Base-by-base conservation (phyloP, 805 yeast species). In the Lipomyces lipofer region DNA sequence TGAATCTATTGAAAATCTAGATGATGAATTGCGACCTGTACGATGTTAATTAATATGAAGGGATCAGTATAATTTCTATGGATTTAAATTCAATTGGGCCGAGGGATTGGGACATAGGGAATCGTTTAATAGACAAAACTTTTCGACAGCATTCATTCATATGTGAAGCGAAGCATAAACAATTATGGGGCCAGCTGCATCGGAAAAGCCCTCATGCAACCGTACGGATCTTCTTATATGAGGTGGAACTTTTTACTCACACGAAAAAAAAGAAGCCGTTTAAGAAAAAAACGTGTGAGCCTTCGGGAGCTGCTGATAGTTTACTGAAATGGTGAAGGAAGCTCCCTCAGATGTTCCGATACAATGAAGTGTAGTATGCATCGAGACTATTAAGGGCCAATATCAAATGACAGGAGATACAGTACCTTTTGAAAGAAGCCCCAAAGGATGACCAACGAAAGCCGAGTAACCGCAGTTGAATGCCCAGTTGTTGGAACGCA, bases 221-320 rank as follows among this genome's bases (percentile, higher is more conserved):
- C 40, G 21, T 4, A 36, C 40, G 40, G 40, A 36, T 36, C 40
- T 36, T 36, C 40, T 36, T 36, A 17, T 22, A 21, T 36, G 22
- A 21, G 40, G 40, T 36, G 40, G 40, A 36, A 36, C 40, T 36
- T n/a, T n/a, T 36, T n/a, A 36, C 40, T 36, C 40, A 36, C 40
- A 36, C 25, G 40, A 36, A 15, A 36, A n/a, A 36, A 36, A 36
- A 36, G 40, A 36, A 36, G 40, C 40, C 40, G 40, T 10, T 36
- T 36, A 36, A 36, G 40, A 36, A 36, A 36, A 36, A n/a, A 36
- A 36, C 40, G 25, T 15, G 40, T 36, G 40, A 36, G 40, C 40
- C 40, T 36, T 36, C 40, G 12, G 24, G 40, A 36, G 40, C 40
- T 36, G 40, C 25, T 8, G 40, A 33, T 15, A 33, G 1, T 36